These are phyloP conservation scores for Eleusine coracana DNA, from an alignment of 176 grass and related monocot genomes.

Conservation along the genomic window DNA sequence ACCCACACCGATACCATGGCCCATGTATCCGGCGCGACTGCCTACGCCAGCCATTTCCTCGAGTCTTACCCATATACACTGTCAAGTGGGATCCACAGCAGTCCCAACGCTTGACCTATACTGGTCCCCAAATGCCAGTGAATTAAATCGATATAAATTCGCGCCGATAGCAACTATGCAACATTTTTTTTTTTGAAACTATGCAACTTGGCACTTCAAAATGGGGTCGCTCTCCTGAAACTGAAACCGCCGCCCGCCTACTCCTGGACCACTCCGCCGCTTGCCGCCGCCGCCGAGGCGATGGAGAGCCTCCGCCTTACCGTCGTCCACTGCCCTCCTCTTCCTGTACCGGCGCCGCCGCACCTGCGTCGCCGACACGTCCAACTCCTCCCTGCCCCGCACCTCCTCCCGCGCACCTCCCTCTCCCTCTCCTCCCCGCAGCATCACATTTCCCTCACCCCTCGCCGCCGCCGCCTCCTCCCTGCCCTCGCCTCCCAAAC, in stretches of 20 bases:
- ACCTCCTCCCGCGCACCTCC: neutral
- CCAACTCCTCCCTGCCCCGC: neutral
- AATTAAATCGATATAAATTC: no score
- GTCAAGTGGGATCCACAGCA: neutral
- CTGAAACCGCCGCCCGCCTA: slow-evolving; percentile 15
- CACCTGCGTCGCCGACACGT: slow-evolving; percentile 20
- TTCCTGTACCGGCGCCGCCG: neutral
- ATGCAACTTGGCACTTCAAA: slow-evolving; percentile 32
- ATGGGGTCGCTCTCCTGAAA: neutral
- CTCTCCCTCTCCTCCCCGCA: slow-evolving; percentile 13
- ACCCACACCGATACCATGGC: neutral
- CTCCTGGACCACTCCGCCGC: slow-evolving; percentile 9
- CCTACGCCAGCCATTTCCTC: no score
- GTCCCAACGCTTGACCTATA: no score
- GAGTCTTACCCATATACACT: neutral
- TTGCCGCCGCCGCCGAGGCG: slow-evolving; percentile 26
- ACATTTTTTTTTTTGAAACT: neutral
- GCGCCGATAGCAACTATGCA: slow-evolving; percentile 32
- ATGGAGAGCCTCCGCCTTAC: slow-evolving; percentile 53
- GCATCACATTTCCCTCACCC: slow-evolving; percentile 22
- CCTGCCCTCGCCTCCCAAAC: slow-evolving; percentile 35
- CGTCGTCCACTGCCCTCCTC: slow-evolving; percentile 39
- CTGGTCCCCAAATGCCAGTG: neutral
- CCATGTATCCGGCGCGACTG: neutral
- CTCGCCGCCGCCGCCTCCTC: slow-evolving; percentile 29